Percentiles rank a stretch among this genome's conserved stretches.
Evolutionary conservation across 306 rosid species (phyloP).

Genomic region (Dryas drummondii): DNA sequence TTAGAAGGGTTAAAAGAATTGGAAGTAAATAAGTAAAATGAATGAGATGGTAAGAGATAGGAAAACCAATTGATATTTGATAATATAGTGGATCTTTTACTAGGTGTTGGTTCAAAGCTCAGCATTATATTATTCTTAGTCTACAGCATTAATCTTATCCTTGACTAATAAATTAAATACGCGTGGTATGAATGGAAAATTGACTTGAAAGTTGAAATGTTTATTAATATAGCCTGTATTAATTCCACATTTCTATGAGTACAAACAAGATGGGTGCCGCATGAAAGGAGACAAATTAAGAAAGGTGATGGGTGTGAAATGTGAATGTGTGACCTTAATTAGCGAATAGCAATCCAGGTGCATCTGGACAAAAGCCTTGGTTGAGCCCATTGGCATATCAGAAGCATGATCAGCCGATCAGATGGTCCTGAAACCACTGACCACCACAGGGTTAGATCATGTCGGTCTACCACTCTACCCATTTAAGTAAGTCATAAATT

Average conservation of each 20-base stretch:
- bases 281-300: conserved; percentile 23
- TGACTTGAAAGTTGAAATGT: neutral
- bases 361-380: neutral
- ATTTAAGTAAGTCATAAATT: too few species aligned
- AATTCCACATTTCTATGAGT: neutral
- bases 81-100: neutral
- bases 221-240: too few species aligned
- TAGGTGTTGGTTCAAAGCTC: neutral
- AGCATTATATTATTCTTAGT: neutral
- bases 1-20: too few species aligned
- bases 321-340: neutral
- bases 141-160: neutral
- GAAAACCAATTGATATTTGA: too few species aligned
- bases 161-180: neutral
- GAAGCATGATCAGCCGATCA: too few species aligned
- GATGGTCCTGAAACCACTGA: too few species aligned
- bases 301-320: neutral
- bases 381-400: too few species aligned
- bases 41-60: too few species aligned
- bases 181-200: neutral
- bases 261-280: conserved; percentile 18
- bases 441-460: too few species aligned
- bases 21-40: too few species aligned
- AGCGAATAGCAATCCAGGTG: neutral
- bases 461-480: too few species aligned